phyloP scores from a whole-genome alignment of 164 flowering plant genomes.

The Umbilicus rupestris region DNA sequence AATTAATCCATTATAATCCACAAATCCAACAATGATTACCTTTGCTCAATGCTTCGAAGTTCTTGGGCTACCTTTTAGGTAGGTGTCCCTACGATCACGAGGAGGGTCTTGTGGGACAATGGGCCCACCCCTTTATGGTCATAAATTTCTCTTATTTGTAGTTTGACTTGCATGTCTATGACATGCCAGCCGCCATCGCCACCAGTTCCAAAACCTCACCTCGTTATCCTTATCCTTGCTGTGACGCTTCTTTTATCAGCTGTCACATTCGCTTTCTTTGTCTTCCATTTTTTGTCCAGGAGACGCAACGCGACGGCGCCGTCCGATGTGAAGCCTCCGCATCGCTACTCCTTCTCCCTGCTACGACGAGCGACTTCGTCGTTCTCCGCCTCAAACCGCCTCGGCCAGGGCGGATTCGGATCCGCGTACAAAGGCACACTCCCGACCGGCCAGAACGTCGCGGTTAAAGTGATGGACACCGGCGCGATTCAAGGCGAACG shows the following conservation, averaged over 20 bases:
- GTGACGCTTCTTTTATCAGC: slow-evolving; percentile 8
- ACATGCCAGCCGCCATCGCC: slow-evolving; percentile 10
- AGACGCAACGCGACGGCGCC: slow-evolving; percentile 64
- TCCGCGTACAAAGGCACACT: slow-evolving; percentile 58
- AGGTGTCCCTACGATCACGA: too few species aligned
- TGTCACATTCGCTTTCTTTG: slow-evolving; percentile 11
- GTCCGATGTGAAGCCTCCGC: slow-evolving; percentile 39
- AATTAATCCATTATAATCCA: too few species aligned
- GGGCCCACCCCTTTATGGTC: too few species aligned
- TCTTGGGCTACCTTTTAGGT: too few species aligned
- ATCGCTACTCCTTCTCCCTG: slow-evolving; percentile 46
- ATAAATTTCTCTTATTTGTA: too few species aligned
- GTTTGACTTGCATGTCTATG: too few species aligned
- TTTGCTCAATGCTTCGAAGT: too few species aligned
- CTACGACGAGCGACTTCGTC: slow-evolving; percentile 65
- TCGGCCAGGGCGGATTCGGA: slow-evolving; percentile 90
- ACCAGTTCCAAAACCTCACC: slow-evolving; percentile 16
- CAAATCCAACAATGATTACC: too few species aligned
- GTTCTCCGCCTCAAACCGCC: slow-evolving; percentile 46
- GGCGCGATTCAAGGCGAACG: slow-evolving; percentile 78
- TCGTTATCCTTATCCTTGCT: slow-evolving; percentile 12
- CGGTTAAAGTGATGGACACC: slow-evolving; percentile 69
- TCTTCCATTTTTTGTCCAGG: slow-evolving; percentile 23
- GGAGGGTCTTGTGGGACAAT: too few species aligned
- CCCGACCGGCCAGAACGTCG: slow-evolving; percentile 37